These are phyloP conservation scores for Aegilops sharonensis DNA, from an alignment of 176 grass and related monocot genomes.

Conservation along the genomic window DNA sequence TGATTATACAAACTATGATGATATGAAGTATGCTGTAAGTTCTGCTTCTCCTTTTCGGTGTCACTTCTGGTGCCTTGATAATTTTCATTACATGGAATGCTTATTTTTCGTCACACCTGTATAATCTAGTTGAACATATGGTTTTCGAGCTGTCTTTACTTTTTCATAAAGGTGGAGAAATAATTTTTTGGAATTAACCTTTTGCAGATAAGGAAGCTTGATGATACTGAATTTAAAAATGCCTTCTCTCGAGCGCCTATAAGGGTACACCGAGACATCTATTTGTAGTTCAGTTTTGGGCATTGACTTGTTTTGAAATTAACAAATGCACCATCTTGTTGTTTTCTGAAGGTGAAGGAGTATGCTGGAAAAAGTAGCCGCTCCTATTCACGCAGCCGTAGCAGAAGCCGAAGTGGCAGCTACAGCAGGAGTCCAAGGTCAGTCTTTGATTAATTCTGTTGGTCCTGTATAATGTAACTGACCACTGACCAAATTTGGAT, in stretches of 20 bases:
- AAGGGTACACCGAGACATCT: slow-evolving; percentile 44
- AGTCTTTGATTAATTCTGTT: background rate
- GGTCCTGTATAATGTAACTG: background rate
- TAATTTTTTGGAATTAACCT: background rate
- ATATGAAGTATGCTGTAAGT: slow-evolving; percentile 87
- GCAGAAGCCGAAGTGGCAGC: slow-evolving; percentile 43
- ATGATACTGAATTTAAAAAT: slow-evolving; percentile 85
- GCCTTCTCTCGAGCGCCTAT: slow-evolving; percentile 75
- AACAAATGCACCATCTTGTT: background rate
- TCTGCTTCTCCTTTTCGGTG: background rate
- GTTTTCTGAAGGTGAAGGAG: slow-evolving; percentile 56
- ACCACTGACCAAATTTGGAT: background rate
- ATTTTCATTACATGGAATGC: background rate
- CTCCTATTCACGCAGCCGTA: slow-evolving; percentile 33
- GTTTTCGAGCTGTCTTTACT: background rate
- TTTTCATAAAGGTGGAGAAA: background rate
- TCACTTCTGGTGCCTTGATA: background rate
- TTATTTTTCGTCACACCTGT: background rate
- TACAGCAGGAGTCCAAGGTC: slow-evolving; percentile 53
- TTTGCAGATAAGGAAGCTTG: slow-evolving; percentile 78
- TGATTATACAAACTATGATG: slow-evolving; percentile 84
- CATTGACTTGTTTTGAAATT: background rate
- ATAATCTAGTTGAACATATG: background rate
- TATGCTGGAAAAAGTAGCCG: slow-evolving; percentile 43
- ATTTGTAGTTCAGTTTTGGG: background rate